phyloP scores from a whole-genome alignment of 1,284 basidiomycete species.

The Phellopilus nigrolimitatus region DNA sequence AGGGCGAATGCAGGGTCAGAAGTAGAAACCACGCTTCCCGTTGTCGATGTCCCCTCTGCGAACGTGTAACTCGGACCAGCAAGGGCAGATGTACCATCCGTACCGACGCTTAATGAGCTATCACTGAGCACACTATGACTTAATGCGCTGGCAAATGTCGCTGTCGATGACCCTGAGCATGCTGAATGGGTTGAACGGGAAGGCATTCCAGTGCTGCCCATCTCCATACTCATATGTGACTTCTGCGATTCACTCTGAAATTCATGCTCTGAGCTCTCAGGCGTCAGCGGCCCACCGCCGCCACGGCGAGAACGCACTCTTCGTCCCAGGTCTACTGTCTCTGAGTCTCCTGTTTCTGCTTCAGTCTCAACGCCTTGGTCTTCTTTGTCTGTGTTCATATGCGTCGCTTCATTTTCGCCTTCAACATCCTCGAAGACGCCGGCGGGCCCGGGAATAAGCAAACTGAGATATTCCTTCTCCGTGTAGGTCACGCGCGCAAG shows the following conservation, averaged over 20 bases:
- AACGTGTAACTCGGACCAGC: conserved; percentile 1
- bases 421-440: not conserved
- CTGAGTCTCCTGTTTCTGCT: too few relatives aligned
- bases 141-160: not conserved
- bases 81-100: not conserved
- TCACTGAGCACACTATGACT: not conserved
- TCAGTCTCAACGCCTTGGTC: not conserved
- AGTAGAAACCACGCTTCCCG: not conserved
- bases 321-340: too few relatives aligned
- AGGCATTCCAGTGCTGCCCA: too few relatives aligned
- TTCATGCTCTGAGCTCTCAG: not conserved
- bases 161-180: not conserved
- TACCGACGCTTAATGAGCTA: not conserved
- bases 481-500: not conserved
- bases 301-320: not conserved
- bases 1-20: too few relatives aligned
- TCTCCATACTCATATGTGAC: too few relatives aligned
- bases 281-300: not conserved
- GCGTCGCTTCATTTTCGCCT: too few relatives aligned
- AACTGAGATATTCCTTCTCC: not conserved
- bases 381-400: not conserved
- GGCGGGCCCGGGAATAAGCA: not conserved
- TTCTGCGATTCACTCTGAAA: too few relatives aligned
- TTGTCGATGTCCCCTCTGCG: conserved; percentile 1
- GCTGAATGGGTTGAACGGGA: not conserved